phyloP scores from a whole-genome alignment of 495 filamentous ascomycete species.

The Neurospora terricola region DNA sequence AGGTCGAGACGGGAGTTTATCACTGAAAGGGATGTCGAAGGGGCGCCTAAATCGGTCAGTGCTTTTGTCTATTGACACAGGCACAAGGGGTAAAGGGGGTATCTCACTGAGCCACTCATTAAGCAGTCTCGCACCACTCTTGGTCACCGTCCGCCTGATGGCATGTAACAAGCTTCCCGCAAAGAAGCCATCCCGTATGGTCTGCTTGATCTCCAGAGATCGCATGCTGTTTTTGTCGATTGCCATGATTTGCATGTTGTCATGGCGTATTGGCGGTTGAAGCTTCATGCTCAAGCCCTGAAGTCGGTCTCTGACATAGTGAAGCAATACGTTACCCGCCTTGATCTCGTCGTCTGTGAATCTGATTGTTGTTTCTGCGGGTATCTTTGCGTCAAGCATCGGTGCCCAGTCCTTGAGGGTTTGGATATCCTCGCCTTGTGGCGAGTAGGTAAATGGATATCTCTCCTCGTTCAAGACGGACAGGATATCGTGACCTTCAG shows the following conservation, averaged over 20 bases:
- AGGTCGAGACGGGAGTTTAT: slow-evolving; percentile 79
- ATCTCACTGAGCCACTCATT: slow-evolving; percentile 67
- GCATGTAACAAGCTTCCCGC: slow-evolving; percentile 83
- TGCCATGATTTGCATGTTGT: slow-evolving; percentile 65
- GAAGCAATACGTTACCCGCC: slow-evolving; percentile 66
- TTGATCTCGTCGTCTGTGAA: slow-evolving; percentile 45
- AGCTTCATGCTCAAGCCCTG: slow-evolving; percentile 74
- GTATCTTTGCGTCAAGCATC: slow-evolving; percentile 61
- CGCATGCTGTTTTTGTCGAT: slow-evolving; percentile 89
- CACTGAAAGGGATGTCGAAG: slow-evolving; percentile 68
- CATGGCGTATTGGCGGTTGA: slow-evolving; percentile 66
- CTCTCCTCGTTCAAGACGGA: slow-evolving; percentile 44
- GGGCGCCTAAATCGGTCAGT: slow-evolving; percentile 44
- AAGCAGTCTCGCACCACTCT: slow-evolving; percentile 76
- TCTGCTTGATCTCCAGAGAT: slow-evolving; percentile 79
- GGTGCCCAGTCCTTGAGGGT: slow-evolving; percentile 57
- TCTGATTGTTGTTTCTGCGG: slow-evolving; percentile 27
- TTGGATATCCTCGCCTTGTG: slow-evolving; percentile 30
- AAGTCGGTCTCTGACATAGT: slow-evolving; percentile 72
- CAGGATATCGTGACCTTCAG: slow-evolving; percentile 31
- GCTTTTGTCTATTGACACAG: not conserved
- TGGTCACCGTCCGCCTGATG: slow-evolving; percentile 80
- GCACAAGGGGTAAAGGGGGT: not conserved
- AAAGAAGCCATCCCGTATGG: slow-evolving; percentile 60
- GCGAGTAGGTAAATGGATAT: slow-evolving; percentile 47